Conservation (phyloP, 768 basidiomycete genomes). For the Mrakia gelida region DNA sequence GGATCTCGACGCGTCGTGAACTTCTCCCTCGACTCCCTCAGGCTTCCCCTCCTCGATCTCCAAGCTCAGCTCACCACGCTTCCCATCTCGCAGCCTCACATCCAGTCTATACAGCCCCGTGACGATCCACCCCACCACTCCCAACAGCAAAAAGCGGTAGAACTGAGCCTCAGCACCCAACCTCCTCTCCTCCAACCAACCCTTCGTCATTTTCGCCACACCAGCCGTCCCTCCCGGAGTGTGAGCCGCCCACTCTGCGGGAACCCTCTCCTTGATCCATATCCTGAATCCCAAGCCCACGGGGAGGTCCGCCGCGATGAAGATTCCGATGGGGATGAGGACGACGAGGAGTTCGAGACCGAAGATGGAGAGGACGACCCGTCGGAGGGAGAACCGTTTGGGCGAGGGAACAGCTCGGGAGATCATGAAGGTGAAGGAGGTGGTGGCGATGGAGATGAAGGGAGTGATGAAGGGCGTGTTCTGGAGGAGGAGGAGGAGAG, state of each 20-base stretch:
- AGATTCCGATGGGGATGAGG: not conserved
- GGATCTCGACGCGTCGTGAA: not conserved
- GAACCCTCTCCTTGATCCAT: not conserved
- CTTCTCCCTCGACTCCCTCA: not conserved
- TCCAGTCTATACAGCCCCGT: not conserved
- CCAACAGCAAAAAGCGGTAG: not conserved
- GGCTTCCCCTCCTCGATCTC: not conserved
- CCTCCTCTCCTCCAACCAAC: constrained; percentile 5
- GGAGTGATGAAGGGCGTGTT: not conserved
- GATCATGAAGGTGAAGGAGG: not conserved
- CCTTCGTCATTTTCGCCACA: not conserved
- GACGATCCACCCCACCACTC: not conserved
- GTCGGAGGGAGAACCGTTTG: not conserved
- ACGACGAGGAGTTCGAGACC: not conserved
- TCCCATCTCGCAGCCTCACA: not conserved
- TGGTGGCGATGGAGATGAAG: not conserved
- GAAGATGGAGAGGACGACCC: not conserved
- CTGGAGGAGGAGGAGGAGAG: constrained; percentile 3
- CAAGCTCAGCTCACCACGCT: not conserved
- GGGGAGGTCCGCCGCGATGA: not conserved
- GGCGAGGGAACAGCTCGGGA: not conserved
- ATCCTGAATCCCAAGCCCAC: not conserved
- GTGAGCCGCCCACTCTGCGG: not conserved
- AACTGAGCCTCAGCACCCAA: not conserved
- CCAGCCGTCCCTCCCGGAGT: not conserved